phyloP scores from a whole-genome alignment of 2,329 filamentous ascomycete genomes.

The Pyricularia sp. region DNA sequence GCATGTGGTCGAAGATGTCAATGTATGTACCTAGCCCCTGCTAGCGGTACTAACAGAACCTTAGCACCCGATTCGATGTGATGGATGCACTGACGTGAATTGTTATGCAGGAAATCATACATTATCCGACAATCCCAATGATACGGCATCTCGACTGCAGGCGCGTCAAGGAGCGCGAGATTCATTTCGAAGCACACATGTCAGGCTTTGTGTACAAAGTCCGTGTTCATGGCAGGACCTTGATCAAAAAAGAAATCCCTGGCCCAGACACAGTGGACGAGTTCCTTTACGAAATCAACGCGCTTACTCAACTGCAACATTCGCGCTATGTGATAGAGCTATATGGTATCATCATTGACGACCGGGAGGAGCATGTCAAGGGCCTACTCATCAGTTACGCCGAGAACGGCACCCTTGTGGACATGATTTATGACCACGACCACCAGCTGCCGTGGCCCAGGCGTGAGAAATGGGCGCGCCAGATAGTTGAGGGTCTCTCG shows the following conservation, averaged over 20 bases:
- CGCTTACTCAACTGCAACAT: slow-evolving; percentile 66
- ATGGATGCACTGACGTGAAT: slow-evolving; percentile 5
- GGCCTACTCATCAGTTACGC: slow-evolving; percentile 86
- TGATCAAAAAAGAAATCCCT: slow-evolving; percentile 97
- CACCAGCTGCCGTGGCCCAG: slow-evolving; percentile 57
- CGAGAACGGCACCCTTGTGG: slow-evolving; percentile 77
- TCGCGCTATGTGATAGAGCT: slow-evolving; percentile 76
- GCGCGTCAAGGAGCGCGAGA: slow-evolving; percentile 60
- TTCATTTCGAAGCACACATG: slow-evolving; percentile 84
- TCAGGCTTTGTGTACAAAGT: slow-evolving; percentile 98
- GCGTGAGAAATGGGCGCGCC: slow-evolving; percentile 79
- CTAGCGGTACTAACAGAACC: background rate
- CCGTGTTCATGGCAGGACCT: slow-evolving; percentile 51
- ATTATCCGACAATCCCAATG: slow-evolving; percentile 65
- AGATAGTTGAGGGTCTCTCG: slow-evolving; percentile 80
- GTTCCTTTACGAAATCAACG: slow-evolving; percentile 95
- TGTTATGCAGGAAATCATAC: slow-evolving; percentile 63
- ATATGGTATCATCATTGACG: slow-evolving; percentile 80
- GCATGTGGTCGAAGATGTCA: slow-evolving; percentile 94
- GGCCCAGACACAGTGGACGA: slow-evolving; percentile 92
- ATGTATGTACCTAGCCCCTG: slow-evolving; percentile 38
- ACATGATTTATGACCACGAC: slow-evolving; percentile 75
- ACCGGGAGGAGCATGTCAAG: slow-evolving; percentile 63
- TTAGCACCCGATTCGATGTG: background rate
- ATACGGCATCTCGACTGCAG: slow-evolving; percentile 64